Base-by-base conservation (phyloP, 306 rosid genomes). In the Luffa acutangula region DNA sequence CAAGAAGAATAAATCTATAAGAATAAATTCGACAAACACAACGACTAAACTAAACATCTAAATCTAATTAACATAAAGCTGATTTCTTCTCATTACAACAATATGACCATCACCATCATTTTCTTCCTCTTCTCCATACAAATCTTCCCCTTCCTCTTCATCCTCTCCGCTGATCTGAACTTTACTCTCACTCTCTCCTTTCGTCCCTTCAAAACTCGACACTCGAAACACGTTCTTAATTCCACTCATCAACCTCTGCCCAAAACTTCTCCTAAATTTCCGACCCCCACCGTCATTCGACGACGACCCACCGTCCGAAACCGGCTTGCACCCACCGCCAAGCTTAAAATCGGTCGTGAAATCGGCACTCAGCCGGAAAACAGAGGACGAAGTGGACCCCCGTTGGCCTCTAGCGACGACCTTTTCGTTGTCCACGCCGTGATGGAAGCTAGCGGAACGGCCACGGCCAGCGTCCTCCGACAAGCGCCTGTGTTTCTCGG, bases 361-460 rank as follows among this genome's bases (percentile, higher is more conserved):
- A 39, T 9, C 46, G 9, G 64, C 70, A 18, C 79, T 45, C 48
- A 85, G 59, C 49, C 87, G 42, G 41, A 89, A 87, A 6, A 88
- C 85, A 0, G 89, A 79, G 2, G 90, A 91, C 2, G 89, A 90
- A 79, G 82, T 80, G 5, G 93, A 85, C 1, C 91, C 87, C 73
- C 86, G 85, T 48, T 90, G 91, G 1, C 88, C 91, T 73, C 89
- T 90, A 5, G 41, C 82, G 11, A 90, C 81, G 72, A 4, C 74
- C 31, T 39, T 66, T 8, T 20, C 7, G 15, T 45, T 81, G 34
- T 77, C 86, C 0, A 10, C 52, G 2, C 45, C 85, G n/a, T 49
- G 79, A 81, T 91, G 98, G 43, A 92, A 92, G 82, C 98, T 94
- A 21, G 86, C 82, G 0, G 94, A 85, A 48, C 91, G 90, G 31